Evolutionary conservation across 2,329 filamentous ascomycete genomes (phyloP).

Genomic region (Arthrinium phaeospermum): DNA sequence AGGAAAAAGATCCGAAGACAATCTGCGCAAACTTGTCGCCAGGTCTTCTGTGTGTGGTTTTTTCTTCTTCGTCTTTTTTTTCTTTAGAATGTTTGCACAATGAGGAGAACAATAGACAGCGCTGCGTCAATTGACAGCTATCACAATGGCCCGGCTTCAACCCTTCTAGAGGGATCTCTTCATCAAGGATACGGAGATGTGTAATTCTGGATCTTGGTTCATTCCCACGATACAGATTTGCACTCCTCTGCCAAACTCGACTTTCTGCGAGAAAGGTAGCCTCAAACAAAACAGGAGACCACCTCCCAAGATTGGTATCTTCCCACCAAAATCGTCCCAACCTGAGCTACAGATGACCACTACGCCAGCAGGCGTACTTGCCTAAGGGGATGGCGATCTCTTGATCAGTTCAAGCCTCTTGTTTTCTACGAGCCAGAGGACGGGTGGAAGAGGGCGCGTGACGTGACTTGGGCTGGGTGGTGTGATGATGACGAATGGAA

Average conservation of each 20-base stretch:
- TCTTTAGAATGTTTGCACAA: conserved; percentile 24
- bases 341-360: conserved; percentile 21
- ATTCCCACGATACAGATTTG: conserved; percentile 22
- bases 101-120: conserved; percentile 22
- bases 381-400: conserved; percentile 17
- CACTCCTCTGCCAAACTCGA: conserved; percentile 16
- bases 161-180: conserved; percentile 23
- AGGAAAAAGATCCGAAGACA: neutral
- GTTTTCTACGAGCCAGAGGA: conserved; percentile 13
- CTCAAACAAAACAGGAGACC: neutral
- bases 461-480: conserved; percentile 10
- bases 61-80: neutral
- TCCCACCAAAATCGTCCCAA: conserved; percentile 13
- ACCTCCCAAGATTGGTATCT: conserved; percentile 1
- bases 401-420: neutral
- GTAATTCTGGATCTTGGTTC: conserved; percentile 24
- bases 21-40: neutral
- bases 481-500: conserved; percentile 9
- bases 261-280: conserved; percentile 14
- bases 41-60: neutral
- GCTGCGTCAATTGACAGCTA: conserved; percentile 23
- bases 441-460: conserved; percentile 14
- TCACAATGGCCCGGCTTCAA: conserved; percentile 23
- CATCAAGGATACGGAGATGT: conserved; percentile 26
- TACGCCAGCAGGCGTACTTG: conserved; percentile 23